Evolutionary conservation across 176 grass and related monocot species (phyloP).

Genomic region (Musa troglodytarum): DNA sequence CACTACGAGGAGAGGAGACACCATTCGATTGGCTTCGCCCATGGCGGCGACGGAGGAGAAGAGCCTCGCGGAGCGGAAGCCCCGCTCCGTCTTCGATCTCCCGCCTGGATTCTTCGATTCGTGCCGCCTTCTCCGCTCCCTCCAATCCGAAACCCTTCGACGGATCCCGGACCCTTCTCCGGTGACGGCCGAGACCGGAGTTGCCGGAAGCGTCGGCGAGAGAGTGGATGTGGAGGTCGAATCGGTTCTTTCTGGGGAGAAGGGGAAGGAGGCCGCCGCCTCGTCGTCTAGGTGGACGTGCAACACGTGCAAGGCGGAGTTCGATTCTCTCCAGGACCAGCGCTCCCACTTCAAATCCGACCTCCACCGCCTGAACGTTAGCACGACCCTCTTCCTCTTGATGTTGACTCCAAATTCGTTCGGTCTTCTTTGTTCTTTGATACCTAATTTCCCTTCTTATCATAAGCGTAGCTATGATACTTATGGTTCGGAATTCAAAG

Average conservation of each 20-base stretch:
- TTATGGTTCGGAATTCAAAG: neutral
- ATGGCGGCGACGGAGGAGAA: slow-evolving; percentile 32
- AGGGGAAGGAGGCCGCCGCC: slow-evolving; percentile 20
- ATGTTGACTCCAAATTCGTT: neutral
- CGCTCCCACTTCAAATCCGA: slow-evolving; percentile 96
- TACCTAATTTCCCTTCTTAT: neutral
- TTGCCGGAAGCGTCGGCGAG: neutral
- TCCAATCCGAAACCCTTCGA: slow-evolving; percentile 25
- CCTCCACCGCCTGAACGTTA: slow-evolving; percentile 88
- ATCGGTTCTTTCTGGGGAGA: neutral
- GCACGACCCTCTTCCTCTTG: neutral
- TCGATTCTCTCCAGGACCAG: slow-evolving; percentile 82
- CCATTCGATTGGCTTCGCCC: neutral
- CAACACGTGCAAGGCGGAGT: slow-evolving; percentile 65
- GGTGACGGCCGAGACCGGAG: neutral
- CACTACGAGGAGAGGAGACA: too few species aligned
- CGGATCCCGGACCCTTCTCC: slow-evolving; percentile 10
- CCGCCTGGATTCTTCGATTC: slow-evolving; percentile 61
- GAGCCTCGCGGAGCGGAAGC: slow-evolving; percentile 38
- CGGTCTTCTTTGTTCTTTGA: neutral
- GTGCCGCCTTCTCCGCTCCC: slow-evolving; percentile 28
- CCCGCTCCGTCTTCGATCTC: slow-evolving; percentile 71
- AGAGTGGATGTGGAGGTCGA: neutral
- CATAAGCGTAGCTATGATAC: neutral
- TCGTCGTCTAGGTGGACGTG: slow-evolving; percentile 65